Conservation (phyloP, 192 early-diverging fungal genomes). For the Coemansia sp. region DNA sequence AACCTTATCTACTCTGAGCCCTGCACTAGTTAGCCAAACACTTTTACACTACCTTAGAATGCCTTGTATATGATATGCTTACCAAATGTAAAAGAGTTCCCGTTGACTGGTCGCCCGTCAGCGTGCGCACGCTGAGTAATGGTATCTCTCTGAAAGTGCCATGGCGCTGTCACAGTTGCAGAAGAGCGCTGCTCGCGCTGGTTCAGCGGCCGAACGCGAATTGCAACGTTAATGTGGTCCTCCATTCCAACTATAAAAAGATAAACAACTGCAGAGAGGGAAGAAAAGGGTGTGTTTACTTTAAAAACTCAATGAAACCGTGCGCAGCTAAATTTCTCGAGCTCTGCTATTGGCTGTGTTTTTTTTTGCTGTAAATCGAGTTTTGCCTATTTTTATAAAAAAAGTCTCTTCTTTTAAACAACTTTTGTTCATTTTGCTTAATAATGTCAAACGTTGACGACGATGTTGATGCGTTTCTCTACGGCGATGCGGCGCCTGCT, state of each 20-base stretch:
- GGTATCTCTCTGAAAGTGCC: constrained; percentile 47
- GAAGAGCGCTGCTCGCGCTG: constrained; percentile 57
- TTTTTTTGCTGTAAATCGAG: not conserved
- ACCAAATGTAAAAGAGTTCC: constrained; percentile 56
- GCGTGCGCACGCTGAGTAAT: constrained; percentile 38
- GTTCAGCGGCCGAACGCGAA: constrained; percentile 70
- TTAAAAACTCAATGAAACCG: not conserved
- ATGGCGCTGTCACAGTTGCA: constrained; percentile 29
- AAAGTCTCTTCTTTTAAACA: not conserved
- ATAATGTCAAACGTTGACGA: constrained; percentile 27
- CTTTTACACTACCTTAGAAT: not conserved
- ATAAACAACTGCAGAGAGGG: not conserved
- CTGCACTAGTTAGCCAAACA: not conserved
- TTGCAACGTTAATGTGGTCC: constrained; percentile 67
- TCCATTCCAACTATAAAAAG: constrained; percentile 35
- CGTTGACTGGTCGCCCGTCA: constrained; percentile 30
- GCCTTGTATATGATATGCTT: constrained; percentile 2
- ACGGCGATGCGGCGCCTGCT: constrained; percentile 27
- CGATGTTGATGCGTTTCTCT: constrained; percentile 50
- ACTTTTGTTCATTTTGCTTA: constrained; percentile 5
- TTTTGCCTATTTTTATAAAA: not conserved
- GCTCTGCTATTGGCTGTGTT: not conserved
- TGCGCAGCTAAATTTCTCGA: not conserved
- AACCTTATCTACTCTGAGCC: constrained; percentile 36
- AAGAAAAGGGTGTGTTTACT: not conserved